These are phyloP conservation scores for Plectosphaerella cucumerina DNA, from an alignment of 2,329 filamentous ascomycete genomes.

Conservation along the genomic window DNA sequence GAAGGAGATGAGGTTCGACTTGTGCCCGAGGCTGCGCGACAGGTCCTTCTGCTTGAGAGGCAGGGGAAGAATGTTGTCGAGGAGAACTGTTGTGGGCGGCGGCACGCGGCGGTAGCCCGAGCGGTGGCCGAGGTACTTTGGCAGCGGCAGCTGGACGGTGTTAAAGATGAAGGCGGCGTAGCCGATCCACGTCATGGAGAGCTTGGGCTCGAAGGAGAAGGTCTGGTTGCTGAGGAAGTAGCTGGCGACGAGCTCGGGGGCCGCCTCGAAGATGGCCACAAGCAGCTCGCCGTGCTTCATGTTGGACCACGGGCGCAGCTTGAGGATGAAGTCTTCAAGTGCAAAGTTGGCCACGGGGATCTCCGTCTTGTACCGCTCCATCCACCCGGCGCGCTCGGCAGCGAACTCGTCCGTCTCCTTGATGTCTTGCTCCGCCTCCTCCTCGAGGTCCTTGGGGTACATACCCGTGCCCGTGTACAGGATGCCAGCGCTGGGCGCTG, in stretches of 20 bases:
- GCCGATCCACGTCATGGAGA: slow-evolving; percentile 91
- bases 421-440: slow-evolving; percentile 30
- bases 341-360: slow-evolving; percentile 75
- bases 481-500: slow-evolving; percentile 66
- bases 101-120: slow-evolving; percentile 61
- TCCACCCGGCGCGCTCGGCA: slow-evolving; percentile 66
- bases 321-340: slow-evolving; percentile 73
- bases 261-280: slow-evolving; percentile 71
- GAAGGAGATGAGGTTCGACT: slow-evolving; percentile 75
- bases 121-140: slow-evolving; percentile 64
- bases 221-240: slow-evolving; percentile 79
- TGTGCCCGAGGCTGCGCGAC: slow-evolving; percentile 72
- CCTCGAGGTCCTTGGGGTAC: slow-evolving; percentile 70
- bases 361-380: slow-evolving; percentile 61
- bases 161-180: slow-evolving; percentile 87
- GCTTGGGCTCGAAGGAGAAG: slow-evolving; percentile 86
- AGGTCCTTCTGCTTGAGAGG: slow-evolving; percentile 78
- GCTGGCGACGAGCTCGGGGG: slow-evolving; percentile 81
- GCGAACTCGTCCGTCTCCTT: slow-evolving; percentile 53
- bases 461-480: slow-evolving; percentile 75
- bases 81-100: slow-evolving; percentile 71
- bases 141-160: slow-evolving; percentile 70
- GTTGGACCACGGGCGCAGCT: slow-evolving; percentile 78
- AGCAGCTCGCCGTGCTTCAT: slow-evolving; percentile 77
- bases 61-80: slow-evolving; percentile 83